Conservation (phyloP, 2,329 filamentous ascomycete species). For the Stagonosporopsis tanaceti region DNA sequence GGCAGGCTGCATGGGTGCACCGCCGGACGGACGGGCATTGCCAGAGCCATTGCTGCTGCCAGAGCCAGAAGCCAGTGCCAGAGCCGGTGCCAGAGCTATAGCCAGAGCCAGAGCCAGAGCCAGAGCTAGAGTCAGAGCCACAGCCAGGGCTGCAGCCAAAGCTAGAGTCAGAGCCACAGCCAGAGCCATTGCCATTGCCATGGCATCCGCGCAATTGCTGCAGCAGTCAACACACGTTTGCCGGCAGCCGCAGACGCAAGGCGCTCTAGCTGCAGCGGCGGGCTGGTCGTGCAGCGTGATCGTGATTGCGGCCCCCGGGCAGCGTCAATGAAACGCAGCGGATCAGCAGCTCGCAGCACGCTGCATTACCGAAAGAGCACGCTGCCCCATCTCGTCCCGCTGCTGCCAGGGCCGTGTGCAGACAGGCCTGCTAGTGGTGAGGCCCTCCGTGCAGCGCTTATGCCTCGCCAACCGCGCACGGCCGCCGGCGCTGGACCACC, state of each 20-base stretch:
- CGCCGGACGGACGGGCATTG: slow-evolving; percentile 3
- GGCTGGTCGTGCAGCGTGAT: slow-evolving; percentile 22
- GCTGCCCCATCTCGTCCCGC: slow-evolving; percentile 34
- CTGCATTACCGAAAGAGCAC: slow-evolving; percentile 31
- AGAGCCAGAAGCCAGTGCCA: too few species aligned
- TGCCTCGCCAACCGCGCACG: slow-evolving; percentile 31
- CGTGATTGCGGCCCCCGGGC: slow-evolving; percentile 17
- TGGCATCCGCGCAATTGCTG: neutral
- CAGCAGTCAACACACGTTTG: slow-evolving; percentile 21
- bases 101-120: too few species aligned
- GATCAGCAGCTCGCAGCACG: slow-evolving; percentile 34
- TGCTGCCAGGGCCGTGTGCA: slow-evolving; percentile 32
- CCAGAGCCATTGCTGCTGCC: neutral
- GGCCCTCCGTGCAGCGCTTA: slow-evolving; percentile 39
- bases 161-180: too few species aligned
- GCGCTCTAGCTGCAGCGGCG: slow-evolving; percentile 22
- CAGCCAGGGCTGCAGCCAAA: too few species aligned
- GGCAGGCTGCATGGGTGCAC: slow-evolving; percentile 26
- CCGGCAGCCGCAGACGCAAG: slow-evolving; percentile 16
- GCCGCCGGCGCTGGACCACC: slow-evolving; percentile 31
- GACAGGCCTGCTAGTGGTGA: slow-evolving; percentile 36
- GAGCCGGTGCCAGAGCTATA: too few species aligned
- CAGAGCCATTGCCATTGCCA: neutral
- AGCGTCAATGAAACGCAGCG: slow-evolving; percentile 28
- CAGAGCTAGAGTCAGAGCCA: too few species aligned